phyloP scores from a whole-genome alignment of 805 yeast species.

The Kazachstania psychrophila region DNA sequence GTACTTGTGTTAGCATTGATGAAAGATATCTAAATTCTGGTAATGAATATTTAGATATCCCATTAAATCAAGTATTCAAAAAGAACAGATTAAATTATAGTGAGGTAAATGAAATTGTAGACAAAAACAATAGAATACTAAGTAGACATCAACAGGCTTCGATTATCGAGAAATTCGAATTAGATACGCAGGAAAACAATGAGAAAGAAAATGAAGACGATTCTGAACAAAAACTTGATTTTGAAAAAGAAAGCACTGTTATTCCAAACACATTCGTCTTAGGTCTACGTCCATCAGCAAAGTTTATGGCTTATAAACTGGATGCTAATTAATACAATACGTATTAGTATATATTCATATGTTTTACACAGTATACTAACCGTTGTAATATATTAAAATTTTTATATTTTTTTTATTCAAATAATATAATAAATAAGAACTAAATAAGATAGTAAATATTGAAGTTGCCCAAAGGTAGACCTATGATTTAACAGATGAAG shows the following conservation, averaged over 20 bases:
- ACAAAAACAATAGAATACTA: slow-evolving; percentile 2
- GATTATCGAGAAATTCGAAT: background rate
- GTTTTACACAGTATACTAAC: background rate
- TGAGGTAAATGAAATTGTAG: slow-evolving; percentile 18
- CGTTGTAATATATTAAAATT: background rate
- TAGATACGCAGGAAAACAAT: slow-evolving; percentile 1
- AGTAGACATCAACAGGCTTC: slow-evolving; percentile 1
- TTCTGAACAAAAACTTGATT: no score
- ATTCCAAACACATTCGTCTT: slow-evolving; percentile 20
- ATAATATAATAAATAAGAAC: no score
- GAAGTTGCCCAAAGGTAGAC: no score
- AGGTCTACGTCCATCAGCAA: slow-evolving; percentile 54
- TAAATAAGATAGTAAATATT: no score
- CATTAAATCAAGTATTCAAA: slow-evolving; percentile 4
- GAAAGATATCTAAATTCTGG: slow-evolving; percentile 32
- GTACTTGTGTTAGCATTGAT: slow-evolving; percentile 48
- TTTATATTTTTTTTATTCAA: no score
- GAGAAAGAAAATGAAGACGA: slow-evolving; percentile 10
- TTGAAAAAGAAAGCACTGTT: slow-evolving; percentile 16
- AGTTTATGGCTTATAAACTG: slow-evolving; percentile 56
- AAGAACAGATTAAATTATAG: slow-evolving; percentile 13
- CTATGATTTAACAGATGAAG: no score
- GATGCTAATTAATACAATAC: no score
- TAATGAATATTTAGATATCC: slow-evolving; percentile 7
- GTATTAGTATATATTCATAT: background rate